Base-by-base conservation (phyloP, 1,284 basidiomycete genomes). In the Cerrena zonata region DNA sequence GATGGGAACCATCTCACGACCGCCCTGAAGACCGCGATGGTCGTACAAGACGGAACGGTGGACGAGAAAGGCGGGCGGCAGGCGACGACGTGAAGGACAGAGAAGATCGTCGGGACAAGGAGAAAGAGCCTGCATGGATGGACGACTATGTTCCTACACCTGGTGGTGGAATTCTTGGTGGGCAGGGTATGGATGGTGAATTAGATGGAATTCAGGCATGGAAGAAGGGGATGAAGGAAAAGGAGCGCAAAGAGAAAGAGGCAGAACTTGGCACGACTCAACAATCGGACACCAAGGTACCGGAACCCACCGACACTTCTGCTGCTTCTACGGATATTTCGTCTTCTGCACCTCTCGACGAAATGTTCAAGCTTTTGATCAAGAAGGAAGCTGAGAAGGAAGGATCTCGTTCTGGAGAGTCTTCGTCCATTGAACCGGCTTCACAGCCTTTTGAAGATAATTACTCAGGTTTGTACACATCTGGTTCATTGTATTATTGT, bases 121-220 rank as follows among this genome's bases (percentile, higher is more conserved):
- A 89, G 70, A 90, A 84, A 59, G 88, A 91, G 62, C 91, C 90
- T 19, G 90, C 90, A 15, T 93, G 90, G 90, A 91, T 93, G 88
- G 89, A 90, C 56, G 84, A 88, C n/a, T 90, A 91, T 61, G 76
- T 88, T 55, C 83, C 86, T 2, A 72, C 68, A 40, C 64, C 76
- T n/a, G 71, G 70, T 38, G 69, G 71, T 49, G 84, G 82, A 12
- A 82, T 87, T 50, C 70, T 86, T 48, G 85, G 86, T 15, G 79
- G 77, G 4, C 77, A 79, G 54, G 69, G 70, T 37, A 65, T 67
- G 30, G 77, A 80, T 43, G 87, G 85, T 19, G 86, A 86, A 61
- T 69, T 91, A 22, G 90, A 94, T 65, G 82, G 86, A 47, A 91
- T 94, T 46, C 91, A 94, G 62, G 89, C 85, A 2, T 94, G 91